phyloP scores from a whole-genome alignment of 2,329 filamentous ascomycete genomes.

The Verticillium longisporum region DNA sequence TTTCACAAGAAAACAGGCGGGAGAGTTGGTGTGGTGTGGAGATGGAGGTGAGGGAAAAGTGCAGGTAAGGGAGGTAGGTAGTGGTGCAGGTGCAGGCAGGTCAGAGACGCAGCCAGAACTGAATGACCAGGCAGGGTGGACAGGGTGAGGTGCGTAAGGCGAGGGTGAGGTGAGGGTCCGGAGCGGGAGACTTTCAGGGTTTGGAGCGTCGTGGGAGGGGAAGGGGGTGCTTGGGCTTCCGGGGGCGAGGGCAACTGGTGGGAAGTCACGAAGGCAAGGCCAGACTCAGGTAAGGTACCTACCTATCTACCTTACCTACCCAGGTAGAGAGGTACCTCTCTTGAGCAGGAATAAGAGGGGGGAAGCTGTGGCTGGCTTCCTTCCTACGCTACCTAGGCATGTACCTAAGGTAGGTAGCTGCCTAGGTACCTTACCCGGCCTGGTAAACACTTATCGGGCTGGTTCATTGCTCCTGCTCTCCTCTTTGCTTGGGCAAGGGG shows the following conservation, averaged over 20 bases:
- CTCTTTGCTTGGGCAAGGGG: not conserved
- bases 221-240: not conserved
- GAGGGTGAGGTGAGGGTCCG: slow-evolving; percentile 2
- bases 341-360: not conserved
- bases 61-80: slow-evolving; percentile 1
- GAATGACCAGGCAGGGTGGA: slow-evolving; percentile 2
- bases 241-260: not conserved
- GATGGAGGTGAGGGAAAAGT: not conserved
- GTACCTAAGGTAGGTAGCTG: too few relatives aligned
- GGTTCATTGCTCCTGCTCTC: not conserved
- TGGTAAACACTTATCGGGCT: not conserved
- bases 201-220: slow-evolving; percentile 9
- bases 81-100: slow-evolving; percentile 1
- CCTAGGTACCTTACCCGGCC: not conserved
- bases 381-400: too few relatives aligned
- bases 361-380: not conserved
- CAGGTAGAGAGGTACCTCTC: not conserved
- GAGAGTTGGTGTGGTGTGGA: not conserved
- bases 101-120: not conserved
- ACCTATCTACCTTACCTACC: too few relatives aligned
- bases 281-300: not conserved
- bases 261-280: not conserved
- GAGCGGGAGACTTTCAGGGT: slow-evolving; percentile 7
- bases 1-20: not conserved
- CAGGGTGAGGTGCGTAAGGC: slow-evolving; percentile 5